Evolutionary conservation across 2,329 filamentous ascomycete species (phyloP).

Genomic region (Ophiocordyceps robertsii): DNA sequence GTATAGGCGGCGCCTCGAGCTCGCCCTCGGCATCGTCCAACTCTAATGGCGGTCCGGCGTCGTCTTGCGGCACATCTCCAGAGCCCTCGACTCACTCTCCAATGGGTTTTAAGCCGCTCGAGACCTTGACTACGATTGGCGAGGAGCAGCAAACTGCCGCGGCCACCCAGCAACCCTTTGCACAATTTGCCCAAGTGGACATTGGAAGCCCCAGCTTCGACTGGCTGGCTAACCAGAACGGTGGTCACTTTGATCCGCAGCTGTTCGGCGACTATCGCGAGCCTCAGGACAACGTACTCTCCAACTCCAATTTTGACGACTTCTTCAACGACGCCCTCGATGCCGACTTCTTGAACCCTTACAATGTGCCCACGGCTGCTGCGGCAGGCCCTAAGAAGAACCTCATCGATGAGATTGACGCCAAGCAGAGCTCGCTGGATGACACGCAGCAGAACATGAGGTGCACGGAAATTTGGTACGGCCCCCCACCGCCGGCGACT

Average conservation of each 20-base stretch:
- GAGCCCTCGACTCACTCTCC: slow-evolving; percentile 65
- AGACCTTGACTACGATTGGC: slow-evolving; percentile 50
- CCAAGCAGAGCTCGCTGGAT: slow-evolving; percentile 53
- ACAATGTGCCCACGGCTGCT: slow-evolving; percentile 46
- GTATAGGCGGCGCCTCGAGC: slow-evolving; percentile 38
- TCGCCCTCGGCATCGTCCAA: slow-evolving; percentile 52
- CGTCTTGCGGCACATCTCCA: slow-evolving; percentile 64
- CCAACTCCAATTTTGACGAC: slow-evolving; percentile 57
- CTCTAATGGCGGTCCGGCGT: slow-evolving; percentile 44
- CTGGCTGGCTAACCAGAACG: slow-evolving; percentile 69
- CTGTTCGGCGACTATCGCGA: slow-evolving; percentile 90
- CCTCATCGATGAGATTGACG: slow-evolving; percentile 67
- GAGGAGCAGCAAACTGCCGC: slow-evolving; percentile 41
- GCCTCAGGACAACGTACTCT: slow-evolving; percentile 67
- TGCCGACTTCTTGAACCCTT: slow-evolving; percentile 68
- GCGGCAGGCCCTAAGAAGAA: slow-evolving; percentile 44
- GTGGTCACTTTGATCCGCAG: slow-evolving; percentile 78
- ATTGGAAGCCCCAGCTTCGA: slow-evolving; percentile 47
- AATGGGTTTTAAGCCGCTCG: slow-evolving; percentile 47
- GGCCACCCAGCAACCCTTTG: slow-evolving; percentile 19
- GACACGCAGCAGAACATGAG: slow-evolving; percentile 54
- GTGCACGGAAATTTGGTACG: slow-evolving; percentile 90
- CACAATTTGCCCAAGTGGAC: slow-evolving; percentile 18
- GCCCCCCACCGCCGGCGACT: slow-evolving; percentile 19
- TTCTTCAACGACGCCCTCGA: slow-evolving; percentile 69